Conservation (phyloP, 495 filamentous ascomycete genomes). For the Penicillium macrosclerotiorum region DNA sequence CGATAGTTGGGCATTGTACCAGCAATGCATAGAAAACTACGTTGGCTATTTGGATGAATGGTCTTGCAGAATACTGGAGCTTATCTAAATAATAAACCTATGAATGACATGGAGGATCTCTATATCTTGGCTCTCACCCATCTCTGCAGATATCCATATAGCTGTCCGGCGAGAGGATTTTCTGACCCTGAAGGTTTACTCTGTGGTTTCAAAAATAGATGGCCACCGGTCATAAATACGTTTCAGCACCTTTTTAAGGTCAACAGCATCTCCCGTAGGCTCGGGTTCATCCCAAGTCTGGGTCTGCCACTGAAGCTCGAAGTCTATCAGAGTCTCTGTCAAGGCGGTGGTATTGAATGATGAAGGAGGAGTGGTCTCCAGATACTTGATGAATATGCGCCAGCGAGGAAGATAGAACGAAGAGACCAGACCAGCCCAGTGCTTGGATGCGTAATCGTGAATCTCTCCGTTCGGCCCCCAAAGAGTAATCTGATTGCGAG, state of each 20-base stretch:
- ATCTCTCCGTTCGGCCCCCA: constrained; percentile 54
- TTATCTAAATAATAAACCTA: too few species aligned
- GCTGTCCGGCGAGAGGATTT: too few species aligned
- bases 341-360: constrained; percentile 36
- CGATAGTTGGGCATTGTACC: too few species aligned
- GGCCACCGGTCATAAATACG: constrained; percentile 18
- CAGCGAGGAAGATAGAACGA: constrained; percentile 51
- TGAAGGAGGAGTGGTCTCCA: constrained; percentile 25
- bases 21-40: too few species aligned
- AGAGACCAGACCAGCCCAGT: constrained; percentile 47
- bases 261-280: constrained; percentile 1
- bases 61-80: too few species aligned
- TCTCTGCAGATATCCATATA: too few species aligned
- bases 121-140: neutral
- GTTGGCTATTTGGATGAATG: too few species aligned
- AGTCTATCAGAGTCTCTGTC: constrained; percentile 23
- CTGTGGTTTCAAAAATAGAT: constrained; percentile 20
- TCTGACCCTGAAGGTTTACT: too few species aligned
- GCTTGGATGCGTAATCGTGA: constrained; percentile 49
- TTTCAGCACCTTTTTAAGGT: constrained; percentile 21
- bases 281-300: constrained; percentile 22
- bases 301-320: constrained; percentile 43
- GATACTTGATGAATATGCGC: constrained; percentile 47
- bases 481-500: constrained; percentile 53
- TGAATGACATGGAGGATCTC: too few species aligned